phyloP scores from a whole-genome alignment of 179 eudicot species.

The Patellifolia procumbens region DNA sequence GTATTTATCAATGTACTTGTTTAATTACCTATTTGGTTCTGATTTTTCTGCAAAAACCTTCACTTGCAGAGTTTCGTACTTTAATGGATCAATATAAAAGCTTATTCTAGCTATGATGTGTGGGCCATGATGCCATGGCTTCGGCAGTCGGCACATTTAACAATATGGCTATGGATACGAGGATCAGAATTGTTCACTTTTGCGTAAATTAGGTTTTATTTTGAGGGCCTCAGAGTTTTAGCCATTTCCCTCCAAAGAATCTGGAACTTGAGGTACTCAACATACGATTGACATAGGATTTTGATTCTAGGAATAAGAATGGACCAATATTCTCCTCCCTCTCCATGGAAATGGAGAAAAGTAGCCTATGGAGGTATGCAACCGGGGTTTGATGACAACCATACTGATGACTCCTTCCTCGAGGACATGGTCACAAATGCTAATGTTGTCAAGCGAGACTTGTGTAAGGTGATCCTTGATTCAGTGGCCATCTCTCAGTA shows the following conservation, averaged over 20 bases:
- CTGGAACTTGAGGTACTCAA: not conserved
- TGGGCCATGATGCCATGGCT: constrained; percentile 1
- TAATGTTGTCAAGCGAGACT: constrained; percentile 75
- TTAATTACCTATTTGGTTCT: not conserved
- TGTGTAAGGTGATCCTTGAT: constrained; percentile 74
- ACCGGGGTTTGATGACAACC: constrained; percentile 87
- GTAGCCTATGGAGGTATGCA: constrained; percentile 98
- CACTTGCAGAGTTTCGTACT: not conserved
- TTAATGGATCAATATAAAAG: constrained; percentile 1
- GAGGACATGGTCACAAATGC: constrained; percentile 92
- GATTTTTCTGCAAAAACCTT: not conserved
- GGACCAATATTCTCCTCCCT: constrained; percentile 25
- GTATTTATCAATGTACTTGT: not conserved
- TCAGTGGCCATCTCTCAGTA: constrained; percentile 90
- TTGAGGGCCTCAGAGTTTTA: not conserved
- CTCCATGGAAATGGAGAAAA: constrained; percentile 70
- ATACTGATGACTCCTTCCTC: constrained; percentile 83
- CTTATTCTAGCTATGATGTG: not conserved
- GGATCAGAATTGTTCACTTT: not conserved
- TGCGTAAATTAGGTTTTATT: not conserved
- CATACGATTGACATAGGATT: not conserved
- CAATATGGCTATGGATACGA: not conserved
- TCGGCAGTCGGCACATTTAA: no score
- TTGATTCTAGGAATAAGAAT: constrained; percentile 8
- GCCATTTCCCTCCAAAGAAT: not conserved